Conservation (phyloP, 805 yeast species). For the Starmerella ratchasimensis region DNA sequence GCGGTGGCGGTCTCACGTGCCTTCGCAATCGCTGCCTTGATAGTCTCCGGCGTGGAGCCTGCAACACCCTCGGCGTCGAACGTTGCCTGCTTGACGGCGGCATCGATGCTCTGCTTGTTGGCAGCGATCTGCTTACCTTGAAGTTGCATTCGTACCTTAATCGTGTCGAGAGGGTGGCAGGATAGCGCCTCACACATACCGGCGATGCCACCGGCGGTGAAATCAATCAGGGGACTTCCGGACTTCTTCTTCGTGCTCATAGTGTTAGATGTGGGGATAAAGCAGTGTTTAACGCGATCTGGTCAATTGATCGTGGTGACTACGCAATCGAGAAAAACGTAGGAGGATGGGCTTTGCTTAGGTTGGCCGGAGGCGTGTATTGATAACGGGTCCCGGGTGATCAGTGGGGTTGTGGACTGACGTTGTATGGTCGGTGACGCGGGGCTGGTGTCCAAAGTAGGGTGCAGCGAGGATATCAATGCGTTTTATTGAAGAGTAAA, state of each 20-base stretch:
- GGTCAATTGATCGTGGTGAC: neutral
- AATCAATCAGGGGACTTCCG: conserved; percentile 23
- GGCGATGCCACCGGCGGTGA: conserved; percentile 89
- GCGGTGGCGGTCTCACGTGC: conserved; percentile 21
- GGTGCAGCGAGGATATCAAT: no score
- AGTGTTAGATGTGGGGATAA: no score
- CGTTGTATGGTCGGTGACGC: no score
- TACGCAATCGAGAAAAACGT: no score
- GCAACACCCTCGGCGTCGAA: conserved; percentile 7
- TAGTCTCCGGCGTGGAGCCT: conserved; percentile 7
- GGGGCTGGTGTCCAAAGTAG: no score
- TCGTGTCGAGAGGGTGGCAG: conserved; percentile 96
- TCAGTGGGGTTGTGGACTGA: no score
- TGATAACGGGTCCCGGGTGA: no score
- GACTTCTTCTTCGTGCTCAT: conserved; percentile 18
- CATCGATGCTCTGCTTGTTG: conserved; percentile 16
- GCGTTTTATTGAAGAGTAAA: no score
- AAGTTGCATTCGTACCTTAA: conserved; percentile 94
- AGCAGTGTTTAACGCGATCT: no score
- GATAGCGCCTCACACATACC: conserved; percentile 94
- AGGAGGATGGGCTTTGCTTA: no score
- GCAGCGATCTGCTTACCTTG: conserved; percentile 41
- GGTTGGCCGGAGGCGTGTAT: no score
- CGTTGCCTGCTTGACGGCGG: conserved; percentile 15
- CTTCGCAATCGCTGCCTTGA: conserved; percentile 9